phyloP scores from a whole-genome alignment of 495 filamentous ascomycete genomes.

The Penicillium canariense region DNA sequence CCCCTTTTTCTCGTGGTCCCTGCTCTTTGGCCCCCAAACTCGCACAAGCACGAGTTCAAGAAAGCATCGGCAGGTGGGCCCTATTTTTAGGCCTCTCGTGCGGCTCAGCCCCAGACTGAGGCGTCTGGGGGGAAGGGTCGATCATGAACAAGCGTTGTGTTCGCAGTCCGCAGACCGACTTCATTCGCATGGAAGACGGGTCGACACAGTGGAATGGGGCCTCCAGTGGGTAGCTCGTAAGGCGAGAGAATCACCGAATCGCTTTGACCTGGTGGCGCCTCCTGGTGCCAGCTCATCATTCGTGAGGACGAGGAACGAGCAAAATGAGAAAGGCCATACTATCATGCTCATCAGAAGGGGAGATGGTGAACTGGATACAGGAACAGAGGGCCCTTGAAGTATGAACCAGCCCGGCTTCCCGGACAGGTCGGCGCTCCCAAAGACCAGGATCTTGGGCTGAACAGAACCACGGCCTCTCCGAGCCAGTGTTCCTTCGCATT shows the following conservation, averaged over 20 bases:
- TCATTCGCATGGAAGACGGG: no score
- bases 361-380: no score
- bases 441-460: no score
- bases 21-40: conserved; percentile 1
- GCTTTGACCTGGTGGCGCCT: background rate
- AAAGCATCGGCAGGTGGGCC: background rate
- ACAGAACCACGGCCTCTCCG: conserved; percentile 3
- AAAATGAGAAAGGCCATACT: no score
- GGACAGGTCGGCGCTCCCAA: no score
- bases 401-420: no score
- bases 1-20: background rate
- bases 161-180: no score
- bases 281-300: conserved; percentile 4
- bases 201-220: background rate
- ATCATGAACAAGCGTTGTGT: no score
- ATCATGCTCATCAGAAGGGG: no score
- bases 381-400: no score
- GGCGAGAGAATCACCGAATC: background rate
- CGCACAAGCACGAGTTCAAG: background rate
- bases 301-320: background rate
- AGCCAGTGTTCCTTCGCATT: background rate
- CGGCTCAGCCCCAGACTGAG: no score
- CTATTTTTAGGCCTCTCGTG: conserved; percentile 1
- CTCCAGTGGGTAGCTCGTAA: background rate
- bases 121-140: no score